Percentiles rank a stretch among this genome's conserved stretches.
Evolutionary conservation across 306 rosid genomes (phyloP).

Genomic region (Datisca glomerata): DNA sequence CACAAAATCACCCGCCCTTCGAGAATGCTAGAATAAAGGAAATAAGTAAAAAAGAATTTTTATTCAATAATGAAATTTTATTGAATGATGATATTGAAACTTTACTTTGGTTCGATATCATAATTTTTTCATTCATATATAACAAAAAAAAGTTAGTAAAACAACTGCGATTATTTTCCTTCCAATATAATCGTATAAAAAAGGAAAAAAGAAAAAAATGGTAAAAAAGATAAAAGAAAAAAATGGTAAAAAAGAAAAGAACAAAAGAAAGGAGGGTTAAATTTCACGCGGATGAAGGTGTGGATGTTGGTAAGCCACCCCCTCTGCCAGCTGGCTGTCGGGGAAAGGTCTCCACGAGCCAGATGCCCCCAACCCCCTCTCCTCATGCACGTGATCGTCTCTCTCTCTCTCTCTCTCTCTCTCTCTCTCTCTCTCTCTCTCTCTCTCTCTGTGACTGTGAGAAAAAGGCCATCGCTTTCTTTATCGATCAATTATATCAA

Average conservation of each 20-base stretch:
- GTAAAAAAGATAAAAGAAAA: neutral
- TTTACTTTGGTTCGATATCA: too few relatives aligned
- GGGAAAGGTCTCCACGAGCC: constrained; percentile 68
- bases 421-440: constrained; percentile 8
- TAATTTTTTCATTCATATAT: too few relatives aligned
- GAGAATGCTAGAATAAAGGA: too few relatives aligned
- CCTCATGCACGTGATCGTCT: constrained; percentile 78
- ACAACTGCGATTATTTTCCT: too few relatives aligned
- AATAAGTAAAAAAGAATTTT: too few relatives aligned
- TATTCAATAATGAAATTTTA: too few relatives aligned
- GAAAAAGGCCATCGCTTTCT: constrained; percentile 32
- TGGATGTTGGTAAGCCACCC: constrained; percentile 96
- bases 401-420: constrained; percentile 22
- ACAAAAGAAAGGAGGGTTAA: constrained; percentile 4
- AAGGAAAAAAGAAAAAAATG: neutral
- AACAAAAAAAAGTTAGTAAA: too few relatives aligned
- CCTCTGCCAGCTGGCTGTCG: constrained; percentile 97
- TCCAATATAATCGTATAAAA: too few relatives aligned
- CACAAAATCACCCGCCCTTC: too few relatives aligned
- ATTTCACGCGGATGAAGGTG: constrained; percentile 81
- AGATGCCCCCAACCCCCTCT: constrained; percentile 26
- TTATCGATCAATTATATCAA: constrained; percentile 24
- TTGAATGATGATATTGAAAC: too few relatives aligned
- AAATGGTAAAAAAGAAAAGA: neutral
- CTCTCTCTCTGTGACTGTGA: constrained; percentile 16